Evolutionary conservation across 257 asterid genomes (phyloP), one percentile per base, ranked within the genome.

Genomic region (Penstemon newberryi): DNA sequence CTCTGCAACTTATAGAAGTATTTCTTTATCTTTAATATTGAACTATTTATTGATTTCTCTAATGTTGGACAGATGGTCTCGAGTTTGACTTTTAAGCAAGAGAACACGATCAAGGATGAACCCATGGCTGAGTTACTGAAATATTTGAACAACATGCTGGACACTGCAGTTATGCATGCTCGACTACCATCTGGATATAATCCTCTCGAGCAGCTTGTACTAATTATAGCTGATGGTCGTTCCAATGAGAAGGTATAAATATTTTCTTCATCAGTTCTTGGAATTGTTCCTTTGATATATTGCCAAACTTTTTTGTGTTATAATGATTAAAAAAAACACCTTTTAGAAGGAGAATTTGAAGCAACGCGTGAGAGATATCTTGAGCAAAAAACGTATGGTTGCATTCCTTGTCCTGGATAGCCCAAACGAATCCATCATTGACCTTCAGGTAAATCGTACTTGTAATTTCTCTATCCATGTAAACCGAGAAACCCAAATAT

Each of bases 151-250:
- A 75, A 75, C 67, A 78, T 85, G 92, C 85, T 94, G 47, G 95
- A 94, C 49, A 41, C 70, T 43, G 90, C 96, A 0, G 90, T 76
- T 11, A 78, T 65, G 73, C 87, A 74, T 69, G 88, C 99, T 0
- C 88, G 96, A 41, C 74, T 75, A 46, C 97, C 99, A 39, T 87
- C 96, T 41, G 97, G 97, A 36, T 71, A 76, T 79, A 93, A 84
- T 73, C 99, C 99, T 13, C 88, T 94, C 9, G 93, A 94, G 88
- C 99, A 91, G 85, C 97, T 94, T 64, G 97, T 90, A 66, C 77
- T 94, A 70, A 87, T 94, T 63, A 89, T 94, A 57, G 95, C 97
- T 8, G 99, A 94, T 67, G 99, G 97, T 56, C 86, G 91, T 38
- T 85, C 89, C 65, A 91, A 76, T 36, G 96, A 94, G 88, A 91